Percentiles rank a stretch among this genome's conserved stretches.
Conservation (phyloP, 2,329 filamentous ascomycete species). For the Calonectria naviculata region DNA sequence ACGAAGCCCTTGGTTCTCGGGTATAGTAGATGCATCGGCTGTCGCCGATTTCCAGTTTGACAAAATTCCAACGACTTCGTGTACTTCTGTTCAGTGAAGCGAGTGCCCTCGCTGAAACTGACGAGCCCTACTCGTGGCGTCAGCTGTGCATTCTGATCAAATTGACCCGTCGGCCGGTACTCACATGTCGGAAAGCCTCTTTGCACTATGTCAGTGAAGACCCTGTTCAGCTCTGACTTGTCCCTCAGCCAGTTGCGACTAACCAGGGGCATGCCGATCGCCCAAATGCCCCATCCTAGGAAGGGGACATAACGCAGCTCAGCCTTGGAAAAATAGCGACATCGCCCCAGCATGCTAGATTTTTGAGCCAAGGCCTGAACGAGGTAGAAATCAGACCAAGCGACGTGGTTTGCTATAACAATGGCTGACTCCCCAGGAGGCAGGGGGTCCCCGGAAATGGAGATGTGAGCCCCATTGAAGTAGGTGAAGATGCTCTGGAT, state of each 20-base stretch:
- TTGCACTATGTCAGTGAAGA: slow-evolving; percentile 65
- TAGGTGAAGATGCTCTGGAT: slow-evolving; percentile 68
- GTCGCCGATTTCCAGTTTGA: slow-evolving; percentile 57
- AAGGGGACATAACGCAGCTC: slow-evolving; percentile 69
- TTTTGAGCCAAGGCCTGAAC: slow-evolving; percentile 67
- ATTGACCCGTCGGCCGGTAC: slow-evolving; percentile 36
- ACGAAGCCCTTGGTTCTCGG: slow-evolving; percentile 71
- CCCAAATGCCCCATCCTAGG: slow-evolving; percentile 73
- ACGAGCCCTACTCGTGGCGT: slow-evolving; percentile 63
- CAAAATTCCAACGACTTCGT: slow-evolving; percentile 64
- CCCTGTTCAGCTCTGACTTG: slow-evolving; percentile 64
- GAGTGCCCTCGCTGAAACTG: slow-evolving; percentile 72
- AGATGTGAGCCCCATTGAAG: slow-evolving; percentile 64
- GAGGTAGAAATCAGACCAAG: slow-evolving; percentile 74
- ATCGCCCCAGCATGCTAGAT: slow-evolving; percentile 69
- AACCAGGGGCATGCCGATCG: slow-evolving; percentile 73
- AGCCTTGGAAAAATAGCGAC: slow-evolving; percentile 71
- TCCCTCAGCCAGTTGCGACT: slow-evolving; percentile 70
- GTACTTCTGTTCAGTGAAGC: slow-evolving; percentile 66
- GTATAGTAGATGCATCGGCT: slow-evolving; percentile 69
- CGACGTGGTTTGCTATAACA: slow-evolving; percentile 69
- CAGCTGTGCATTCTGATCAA: slow-evolving; percentile 16
- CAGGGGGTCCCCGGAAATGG: slow-evolving; percentile 62
- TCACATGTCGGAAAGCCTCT: slow-evolving; percentile 68
- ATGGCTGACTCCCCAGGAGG: slow-evolving; percentile 68